Evolutionary conservation across 148 eudicot species (phyloP).

Genomic region (Vaccinium myrtillus): DNA sequence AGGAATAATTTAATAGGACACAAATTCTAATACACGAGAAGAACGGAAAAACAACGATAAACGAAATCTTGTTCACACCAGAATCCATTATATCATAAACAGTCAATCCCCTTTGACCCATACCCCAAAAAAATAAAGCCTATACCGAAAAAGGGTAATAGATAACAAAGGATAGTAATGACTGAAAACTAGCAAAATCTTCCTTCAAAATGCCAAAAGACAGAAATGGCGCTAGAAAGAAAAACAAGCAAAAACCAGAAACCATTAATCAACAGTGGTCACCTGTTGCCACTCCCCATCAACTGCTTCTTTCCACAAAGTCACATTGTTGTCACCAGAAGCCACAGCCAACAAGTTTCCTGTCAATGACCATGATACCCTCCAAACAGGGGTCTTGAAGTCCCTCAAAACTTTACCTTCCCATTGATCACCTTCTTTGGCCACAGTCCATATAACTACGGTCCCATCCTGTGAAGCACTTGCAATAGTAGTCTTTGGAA

Average conservation of each 20-base stretch:
- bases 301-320: conserved; percentile 91
- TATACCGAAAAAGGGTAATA: background rate
- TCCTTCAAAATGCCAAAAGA: conserved; percentile 6
- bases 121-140: background rate
- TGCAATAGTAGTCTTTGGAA: conserved; percentile 86
- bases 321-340: conserved; percentile 74
- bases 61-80: background rate
- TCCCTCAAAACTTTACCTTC: conserved; percentile 85
- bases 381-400: conserved; percentile 86
- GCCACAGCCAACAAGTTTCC: conserved; percentile 93
- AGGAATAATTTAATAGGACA: background rate
- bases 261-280: conserved; percentile 62
- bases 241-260: conserved; percentile 21
- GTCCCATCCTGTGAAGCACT: conserved; percentile 94
- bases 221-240: background rate
- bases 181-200: background rate
- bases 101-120: background rate
- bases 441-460: conserved; percentile 84
- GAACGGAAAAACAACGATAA: too few relatives aligned
- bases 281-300: conserved; percentile 93
- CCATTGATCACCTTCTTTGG: conserved; percentile 91
- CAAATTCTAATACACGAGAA: background rate
- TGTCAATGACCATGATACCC: conserved; percentile 89
- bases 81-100: background rate
- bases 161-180: background rate